Evolutionary conservation across 805 yeast species (phyloP).

Genomic region (Myxozyma neglecta): DNA sequence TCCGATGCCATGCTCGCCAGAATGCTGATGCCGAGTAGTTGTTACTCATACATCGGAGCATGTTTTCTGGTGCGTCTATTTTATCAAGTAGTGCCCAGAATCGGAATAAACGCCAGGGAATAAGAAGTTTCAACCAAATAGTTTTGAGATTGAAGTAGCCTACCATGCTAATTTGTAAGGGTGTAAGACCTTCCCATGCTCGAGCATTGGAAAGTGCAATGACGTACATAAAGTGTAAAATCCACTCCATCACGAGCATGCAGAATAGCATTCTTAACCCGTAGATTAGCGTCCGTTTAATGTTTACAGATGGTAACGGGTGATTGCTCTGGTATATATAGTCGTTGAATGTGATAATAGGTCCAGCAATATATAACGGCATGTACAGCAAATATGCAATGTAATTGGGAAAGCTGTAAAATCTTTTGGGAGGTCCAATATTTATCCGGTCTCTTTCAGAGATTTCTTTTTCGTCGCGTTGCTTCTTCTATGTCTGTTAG

Average conservation of each 20-base stretch:
- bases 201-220: slow-evolving; percentile 87
- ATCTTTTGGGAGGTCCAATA: slow-evolving; percentile 59
- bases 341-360: slow-evolving; percentile 89
- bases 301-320: slow-evolving; percentile 59
- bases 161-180: slow-evolving; percentile 92
- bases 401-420: slow-evolving; percentile 66
- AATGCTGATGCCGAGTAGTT: slow-evolving; percentile 91
- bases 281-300: slow-evolving; percentile 56
- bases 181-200: slow-evolving; percentile 87
- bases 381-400: slow-evolving; percentile 77
- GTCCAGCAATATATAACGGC: slow-evolving; percentile 94
- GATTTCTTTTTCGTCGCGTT: slow-evolving; percentile 21
- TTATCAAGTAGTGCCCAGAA: slow-evolving; percentile 91
- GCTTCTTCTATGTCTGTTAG: slow-evolving; percentile 20
- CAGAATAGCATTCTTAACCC: slow-evolving; percentile 70
- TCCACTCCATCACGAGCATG: slow-evolving; percentile 81
- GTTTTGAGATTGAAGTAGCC: slow-evolving; percentile 86
- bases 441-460: slow-evolving; percentile 66
- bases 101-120: slow-evolving; percentile 95
- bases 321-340: slow-evolving; percentile 67
- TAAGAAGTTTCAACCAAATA: slow-evolving; percentile 86
- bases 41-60: slow-evolving; percentile 94
- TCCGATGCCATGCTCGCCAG: slow-evolving; percentile 99
- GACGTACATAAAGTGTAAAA: slow-evolving; percentile 85
- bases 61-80: slow-evolving; percentile 95